Conservation (phyloP, 1,139 yeast species). For the Yamadazyma sp. region DNA sequence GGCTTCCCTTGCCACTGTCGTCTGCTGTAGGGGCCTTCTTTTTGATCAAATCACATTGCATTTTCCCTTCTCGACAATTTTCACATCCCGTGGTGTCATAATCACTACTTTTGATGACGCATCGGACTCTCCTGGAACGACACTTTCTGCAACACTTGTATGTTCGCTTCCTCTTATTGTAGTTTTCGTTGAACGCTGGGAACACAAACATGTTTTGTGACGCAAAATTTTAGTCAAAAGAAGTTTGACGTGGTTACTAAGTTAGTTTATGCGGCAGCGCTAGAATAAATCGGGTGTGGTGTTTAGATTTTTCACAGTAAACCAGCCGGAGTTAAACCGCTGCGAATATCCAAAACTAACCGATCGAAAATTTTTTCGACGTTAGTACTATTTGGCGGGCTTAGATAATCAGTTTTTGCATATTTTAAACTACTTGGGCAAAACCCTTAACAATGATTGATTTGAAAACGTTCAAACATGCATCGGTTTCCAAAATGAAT, state of each 20-base stretch:
- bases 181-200: constrained; percentile 58
- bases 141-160: constrained; percentile 55
- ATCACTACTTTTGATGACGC: constrained; percentile 32
- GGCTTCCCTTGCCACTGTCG: background rate
- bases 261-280: too few relatives aligned
- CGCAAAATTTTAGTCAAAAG: too few relatives aligned
- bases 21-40: background rate
- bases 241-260: too few relatives aligned
- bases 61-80: constrained; percentile 23
- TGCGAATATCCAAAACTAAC: background rate
- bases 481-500: constrained; percentile 24
- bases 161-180: constrained; percentile 53
- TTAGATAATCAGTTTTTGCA: too few relatives aligned
- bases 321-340: background rate
- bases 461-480: constrained; percentile 24
- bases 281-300: too few relatives aligned
- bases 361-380: too few relatives aligned
- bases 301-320: too few relatives aligned
- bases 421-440: too few relatives aligned
- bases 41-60: constrained; percentile 5
- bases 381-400: background rate
- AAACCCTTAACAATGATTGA: constrained; percentile 17
- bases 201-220: constrained; percentile 47
- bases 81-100: constrained; percentile 39
- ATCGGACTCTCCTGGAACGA: constrained; percentile 42